These are phyloP conservation scores for Pythium biforme DNA, from an alignment of 352 stramenopile species.

Conservation along the genomic window DNA sequence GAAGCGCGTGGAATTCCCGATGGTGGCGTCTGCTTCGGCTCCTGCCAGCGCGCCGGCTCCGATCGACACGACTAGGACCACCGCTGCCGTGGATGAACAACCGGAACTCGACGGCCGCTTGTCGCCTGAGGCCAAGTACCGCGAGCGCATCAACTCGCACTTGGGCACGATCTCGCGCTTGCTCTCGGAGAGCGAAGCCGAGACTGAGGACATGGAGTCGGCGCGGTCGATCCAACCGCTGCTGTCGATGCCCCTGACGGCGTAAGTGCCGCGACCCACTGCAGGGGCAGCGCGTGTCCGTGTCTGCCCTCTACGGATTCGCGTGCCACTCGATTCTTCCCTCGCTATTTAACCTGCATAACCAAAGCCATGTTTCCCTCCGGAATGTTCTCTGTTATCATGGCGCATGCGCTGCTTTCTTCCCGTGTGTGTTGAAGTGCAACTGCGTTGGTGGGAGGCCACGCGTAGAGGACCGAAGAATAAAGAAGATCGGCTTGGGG, in stretches of 20 bases:
- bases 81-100: neutral
- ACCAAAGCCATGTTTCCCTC: neutral
- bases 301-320: neutral
- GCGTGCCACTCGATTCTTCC: no score
- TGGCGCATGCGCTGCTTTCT: no score
- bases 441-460: no score
- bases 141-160: conserved; percentile 25
- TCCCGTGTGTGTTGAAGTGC: no score
- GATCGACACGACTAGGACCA: neutral
- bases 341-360: neutral
- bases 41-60: neutral
- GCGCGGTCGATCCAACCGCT: conserved; percentile 11
- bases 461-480: no score
- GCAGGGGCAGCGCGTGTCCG: no score
- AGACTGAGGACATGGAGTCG: conserved; percentile 24
- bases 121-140: conserved; percentile 37
- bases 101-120: conserved; percentile 1
- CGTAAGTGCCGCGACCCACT: neutral
- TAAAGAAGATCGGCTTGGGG: no score
- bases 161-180: conserved; percentile 29
- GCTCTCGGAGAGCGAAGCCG: conserved; percentile 29
- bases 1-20: conserved; percentile 1
- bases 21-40: neutral
- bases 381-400: neutral
- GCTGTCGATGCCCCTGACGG: conserved; percentile 10